Evolutionary conservation across 129 eudicot species (phyloP).

Genomic region (Artemisia argyi): DNA sequence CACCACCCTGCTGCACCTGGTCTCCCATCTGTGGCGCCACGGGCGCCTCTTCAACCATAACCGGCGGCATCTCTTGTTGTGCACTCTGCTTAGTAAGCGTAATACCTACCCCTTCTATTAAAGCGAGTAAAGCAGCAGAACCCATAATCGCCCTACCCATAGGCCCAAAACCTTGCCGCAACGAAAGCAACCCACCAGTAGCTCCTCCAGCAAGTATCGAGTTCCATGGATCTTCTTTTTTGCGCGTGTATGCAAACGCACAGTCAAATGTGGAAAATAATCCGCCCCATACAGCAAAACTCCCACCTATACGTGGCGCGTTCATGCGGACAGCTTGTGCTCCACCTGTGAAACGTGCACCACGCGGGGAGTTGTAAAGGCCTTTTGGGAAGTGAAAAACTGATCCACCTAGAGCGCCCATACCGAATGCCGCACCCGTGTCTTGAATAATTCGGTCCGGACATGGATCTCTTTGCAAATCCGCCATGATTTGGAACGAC

Average conservation of each 20-base stretch:
- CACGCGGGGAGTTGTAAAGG: conserved; percentile 49
- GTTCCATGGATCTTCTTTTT: conserved; percentile 85
- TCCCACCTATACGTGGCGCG: conserved; percentile 70
- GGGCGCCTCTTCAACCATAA: conserved; percentile 38
- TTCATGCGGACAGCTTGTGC: conserved; percentile 69
- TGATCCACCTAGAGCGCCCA: conserved; percentile 70
- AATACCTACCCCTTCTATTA: conserved; percentile 79
- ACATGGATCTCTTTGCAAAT: conserved; percentile 45
- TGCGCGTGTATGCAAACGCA: conserved; percentile 55
- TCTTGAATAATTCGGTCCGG: conserved; percentile 64
- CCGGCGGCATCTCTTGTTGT: conserved; percentile 38
- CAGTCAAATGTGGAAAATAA: conserved; percentile 70
- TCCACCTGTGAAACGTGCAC: conserved; percentile 57
- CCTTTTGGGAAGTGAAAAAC: conserved; percentile 68
- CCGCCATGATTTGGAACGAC: too few relatives aligned
- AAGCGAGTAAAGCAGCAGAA: conserved; percentile 61
- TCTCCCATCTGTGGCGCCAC: conserved; percentile 13
- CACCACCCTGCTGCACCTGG: neutral
- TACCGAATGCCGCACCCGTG: conserved; percentile 54
- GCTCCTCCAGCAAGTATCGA: conserved; percentile 77
- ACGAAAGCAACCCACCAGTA: conserved; percentile 67
- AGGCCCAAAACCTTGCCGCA: conserved; percentile 67
- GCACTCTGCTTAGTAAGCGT: conserved; percentile 24
- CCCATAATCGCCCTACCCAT: conserved; percentile 55
- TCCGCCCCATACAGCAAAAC: conserved; percentile 81